phyloP scores from a whole-genome alignment of 192 early-diverging fungal species.

The Gigaspora rosea region DNA sequence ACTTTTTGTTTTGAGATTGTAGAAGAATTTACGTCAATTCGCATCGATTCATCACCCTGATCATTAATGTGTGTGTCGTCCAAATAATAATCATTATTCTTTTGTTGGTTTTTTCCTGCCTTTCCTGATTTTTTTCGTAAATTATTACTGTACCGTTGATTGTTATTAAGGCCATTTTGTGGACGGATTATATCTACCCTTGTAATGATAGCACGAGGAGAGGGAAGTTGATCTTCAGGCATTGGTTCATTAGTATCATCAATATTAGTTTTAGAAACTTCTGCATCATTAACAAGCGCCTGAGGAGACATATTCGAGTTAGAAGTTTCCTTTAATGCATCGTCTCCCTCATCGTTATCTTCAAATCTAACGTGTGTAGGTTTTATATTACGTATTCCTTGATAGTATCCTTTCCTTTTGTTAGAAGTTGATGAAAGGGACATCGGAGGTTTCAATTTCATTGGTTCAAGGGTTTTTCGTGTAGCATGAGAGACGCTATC shows the following conservation, averaged over 20 bases:
- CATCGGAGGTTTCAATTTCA: conserved; percentile 15
- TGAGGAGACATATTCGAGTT: neutral
- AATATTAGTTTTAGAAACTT: neutral
- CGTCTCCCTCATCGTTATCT: neutral
- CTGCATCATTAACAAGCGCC: neutral
- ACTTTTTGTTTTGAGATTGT: no score
- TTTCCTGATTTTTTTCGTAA: neutral
- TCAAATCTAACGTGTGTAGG: conserved; percentile 13
- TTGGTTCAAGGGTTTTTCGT: neutral
- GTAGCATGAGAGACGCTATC: neutral
- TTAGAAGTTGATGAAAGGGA: conserved; percentile 23
- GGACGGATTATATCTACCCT: neutral
- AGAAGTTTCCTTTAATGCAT: neutral
- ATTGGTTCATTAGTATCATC: neutral
- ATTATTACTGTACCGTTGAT: no score
- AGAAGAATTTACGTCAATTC: no score
- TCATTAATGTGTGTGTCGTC: neutral
- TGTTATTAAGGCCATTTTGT: neutral
- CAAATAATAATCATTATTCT: neutral
- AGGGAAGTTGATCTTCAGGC: neutral
- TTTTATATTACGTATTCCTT: neutral
- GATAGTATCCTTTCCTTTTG: conserved; percentile 26
- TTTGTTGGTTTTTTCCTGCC: neutral
- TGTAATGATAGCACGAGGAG: neutral
- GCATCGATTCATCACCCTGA: no score